These are phyloP conservation scores for Podospora sp. DNA, from an alignment of 495 filamentous ascomycete species.

Conservation along the genomic window DNA sequence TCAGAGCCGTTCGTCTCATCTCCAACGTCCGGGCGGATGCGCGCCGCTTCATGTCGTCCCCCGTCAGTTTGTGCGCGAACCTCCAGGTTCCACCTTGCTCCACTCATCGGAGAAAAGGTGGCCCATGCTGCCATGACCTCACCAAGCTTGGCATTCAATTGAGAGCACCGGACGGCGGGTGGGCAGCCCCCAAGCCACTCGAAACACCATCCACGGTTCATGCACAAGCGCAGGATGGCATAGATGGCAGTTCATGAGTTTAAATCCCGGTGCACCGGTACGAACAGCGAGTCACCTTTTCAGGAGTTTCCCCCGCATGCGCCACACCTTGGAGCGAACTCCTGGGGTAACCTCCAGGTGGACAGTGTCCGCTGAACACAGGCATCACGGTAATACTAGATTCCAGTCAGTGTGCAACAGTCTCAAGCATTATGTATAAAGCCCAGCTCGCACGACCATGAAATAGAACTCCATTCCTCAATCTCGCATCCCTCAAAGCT, in stretches of 20 bases:
- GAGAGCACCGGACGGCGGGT: too few relatives aligned
- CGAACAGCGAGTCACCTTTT: neutral
- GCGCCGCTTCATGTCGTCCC: too few relatives aligned
- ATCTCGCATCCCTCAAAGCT: constrained; percentile 6
- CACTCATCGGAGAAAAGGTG: too few relatives aligned
- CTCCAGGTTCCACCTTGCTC: too few relatives aligned
- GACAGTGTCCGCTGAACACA: neutral
- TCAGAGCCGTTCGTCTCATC: too few relatives aligned
- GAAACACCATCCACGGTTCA: neutral
- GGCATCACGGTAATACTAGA: neutral
- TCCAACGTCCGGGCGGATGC: too few relatives aligned
- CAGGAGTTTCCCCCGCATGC: neutral
- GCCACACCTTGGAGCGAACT: neutral
- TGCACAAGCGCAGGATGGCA: too few relatives aligned
- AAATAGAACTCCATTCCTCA: neutral
- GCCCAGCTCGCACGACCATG: neutral
- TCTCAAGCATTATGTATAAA: neutral
- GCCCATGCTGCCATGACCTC: too few relatives aligned
- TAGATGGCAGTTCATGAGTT: neutral
- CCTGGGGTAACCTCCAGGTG: neutral
- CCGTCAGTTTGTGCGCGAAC: too few relatives aligned
- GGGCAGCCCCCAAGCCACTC: too few relatives aligned
- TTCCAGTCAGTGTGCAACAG: too few relatives aligned
- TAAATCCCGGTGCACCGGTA: neutral
- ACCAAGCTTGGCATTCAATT: too few relatives aligned